phyloP scores from a whole-genome alignment of 345 rosid genomes.

The Sisymbrium irio region DNA sequence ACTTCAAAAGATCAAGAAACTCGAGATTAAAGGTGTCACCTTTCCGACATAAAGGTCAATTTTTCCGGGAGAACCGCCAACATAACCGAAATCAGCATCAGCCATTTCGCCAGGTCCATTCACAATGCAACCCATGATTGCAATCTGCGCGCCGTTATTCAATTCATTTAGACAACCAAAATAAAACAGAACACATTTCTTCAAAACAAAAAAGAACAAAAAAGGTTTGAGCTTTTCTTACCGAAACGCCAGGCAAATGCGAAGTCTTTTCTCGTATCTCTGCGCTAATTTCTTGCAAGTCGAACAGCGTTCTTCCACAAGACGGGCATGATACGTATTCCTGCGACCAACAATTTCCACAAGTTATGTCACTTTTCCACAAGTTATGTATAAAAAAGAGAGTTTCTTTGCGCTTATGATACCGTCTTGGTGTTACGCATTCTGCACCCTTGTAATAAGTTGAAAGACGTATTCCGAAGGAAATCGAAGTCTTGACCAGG shows the following conservation, averaged over 20 bases:
- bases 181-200: not conserved
- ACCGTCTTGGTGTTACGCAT: slow-evolving; percentile 99
- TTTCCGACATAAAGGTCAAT: slow-evolving; percentile 95
- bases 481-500: slow-evolving; percentile 85
- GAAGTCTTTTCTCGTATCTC: slow-evolving; percentile 86
- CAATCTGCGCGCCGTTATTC: slow-evolving; percentile 49
- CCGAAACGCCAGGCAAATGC: slow-evolving; percentile 98
- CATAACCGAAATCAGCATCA: slow-evolving; percentile 97
- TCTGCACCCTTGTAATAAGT: slow-evolving; percentile 96
- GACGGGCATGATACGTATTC: slow-evolving; percentile 98
- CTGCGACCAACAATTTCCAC: slow-evolving; percentile 35
- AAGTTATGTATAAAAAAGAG: not conserved
- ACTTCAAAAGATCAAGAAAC: not conserved
- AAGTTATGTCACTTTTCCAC: not conserved
- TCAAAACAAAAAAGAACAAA: not conserved
- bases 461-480: slow-evolving; percentile 85
- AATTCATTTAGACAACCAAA: not conserved
- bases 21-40: slow-evolving; percentile 39
- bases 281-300: slow-evolving; percentile 96
- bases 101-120: slow-evolving; percentile 99
- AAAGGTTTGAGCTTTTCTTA: slow-evolving; percentile 18
- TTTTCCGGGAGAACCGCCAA: slow-evolving; percentile 97
- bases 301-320: slow-evolving; percentile 94
- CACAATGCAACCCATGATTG: slow-evolving; percentile 99
- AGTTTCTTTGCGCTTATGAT: slow-evolving; percentile 35